Evolutionary conservation across 2,329 filamentous ascomycete genomes (phyloP).

Genomic region (Fusarium pseudonygamai): DNA sequence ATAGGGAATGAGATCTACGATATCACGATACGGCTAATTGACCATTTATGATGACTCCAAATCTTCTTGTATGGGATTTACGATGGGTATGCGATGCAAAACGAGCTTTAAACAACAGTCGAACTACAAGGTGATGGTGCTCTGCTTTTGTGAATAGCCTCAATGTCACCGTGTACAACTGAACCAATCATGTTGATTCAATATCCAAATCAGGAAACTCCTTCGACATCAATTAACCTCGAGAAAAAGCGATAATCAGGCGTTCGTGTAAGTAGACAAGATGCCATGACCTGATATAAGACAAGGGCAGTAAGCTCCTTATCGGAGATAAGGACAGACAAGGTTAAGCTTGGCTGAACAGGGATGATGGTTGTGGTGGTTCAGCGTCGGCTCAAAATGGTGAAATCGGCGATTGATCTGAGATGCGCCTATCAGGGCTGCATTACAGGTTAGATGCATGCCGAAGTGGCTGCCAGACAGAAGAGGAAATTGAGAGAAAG

Average conservation of each 20-base stretch:
- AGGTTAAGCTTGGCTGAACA: neutral
- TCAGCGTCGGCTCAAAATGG: neutral
- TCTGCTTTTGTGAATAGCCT: neutral
- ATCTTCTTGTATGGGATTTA: too few species aligned
- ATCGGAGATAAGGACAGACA: slow-evolving; percentile 9
- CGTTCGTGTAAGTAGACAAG: neutral
- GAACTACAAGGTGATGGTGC: too few species aligned
- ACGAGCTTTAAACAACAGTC: neutral
- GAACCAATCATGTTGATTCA: neutral
- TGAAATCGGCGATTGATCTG: slow-evolving; percentile 38
- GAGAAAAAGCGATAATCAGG: neutral
- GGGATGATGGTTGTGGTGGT: neutral
- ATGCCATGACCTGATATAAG: neutral
- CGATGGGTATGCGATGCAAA: neutral
- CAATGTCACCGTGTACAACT: rapidly evolving
- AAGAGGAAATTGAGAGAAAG: neutral
- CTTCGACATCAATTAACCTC: rapidly evolving
- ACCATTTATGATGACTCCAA: too few species aligned
- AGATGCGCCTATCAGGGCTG: slow-evolving; percentile 29
- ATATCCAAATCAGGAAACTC: neutral
- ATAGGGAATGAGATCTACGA: neutral
- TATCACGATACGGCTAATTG: neutral
- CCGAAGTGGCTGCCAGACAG: neutral
- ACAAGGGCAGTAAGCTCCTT: neutral
- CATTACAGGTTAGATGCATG: neutral